Percentiles rank a stretch among this genome's conserved stretches.
Conservation (phyloP, 164 flowering plant species). For the Magnolia kwangsiensis region DNA sequence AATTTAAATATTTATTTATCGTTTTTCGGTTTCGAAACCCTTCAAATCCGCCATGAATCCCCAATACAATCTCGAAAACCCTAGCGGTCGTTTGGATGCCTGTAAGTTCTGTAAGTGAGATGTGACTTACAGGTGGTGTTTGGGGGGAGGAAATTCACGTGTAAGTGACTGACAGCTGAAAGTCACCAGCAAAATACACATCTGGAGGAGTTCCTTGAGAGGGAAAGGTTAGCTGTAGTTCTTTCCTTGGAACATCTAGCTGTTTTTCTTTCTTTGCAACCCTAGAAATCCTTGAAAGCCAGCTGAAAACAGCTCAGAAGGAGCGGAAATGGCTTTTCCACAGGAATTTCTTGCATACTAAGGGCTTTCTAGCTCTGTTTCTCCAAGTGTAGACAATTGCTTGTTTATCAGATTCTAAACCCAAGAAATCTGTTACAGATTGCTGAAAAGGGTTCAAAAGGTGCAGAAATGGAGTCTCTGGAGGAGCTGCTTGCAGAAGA, state of each 20-base stretch:
- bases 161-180: no score
- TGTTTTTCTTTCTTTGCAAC: background rate
- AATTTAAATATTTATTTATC: background rate
- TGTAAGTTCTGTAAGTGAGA: no score
- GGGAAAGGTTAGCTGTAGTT: no score
- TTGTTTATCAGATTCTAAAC: background rate
- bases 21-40: background rate
- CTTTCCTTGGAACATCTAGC: background rate
- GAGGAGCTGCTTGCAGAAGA: constrained; percentile 68
- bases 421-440: background rate
- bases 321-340: background rate
- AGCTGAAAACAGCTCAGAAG: background rate
- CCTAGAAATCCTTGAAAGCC: background rate
- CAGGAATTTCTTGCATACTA: background rate
- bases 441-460: background rate
- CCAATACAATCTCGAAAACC: background rate
- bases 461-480: constrained; percentile 49
- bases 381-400: background rate
- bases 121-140: no score
- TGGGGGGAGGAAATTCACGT: no score
- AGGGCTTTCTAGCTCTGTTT: background rate
- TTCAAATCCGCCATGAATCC: background rate
- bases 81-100: no score
- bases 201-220: no score
- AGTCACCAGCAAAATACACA: no score